Base-by-base conservation (phyloP, 2,329 filamentous ascomycete species). In the Exophiala oligosperma region DNA sequence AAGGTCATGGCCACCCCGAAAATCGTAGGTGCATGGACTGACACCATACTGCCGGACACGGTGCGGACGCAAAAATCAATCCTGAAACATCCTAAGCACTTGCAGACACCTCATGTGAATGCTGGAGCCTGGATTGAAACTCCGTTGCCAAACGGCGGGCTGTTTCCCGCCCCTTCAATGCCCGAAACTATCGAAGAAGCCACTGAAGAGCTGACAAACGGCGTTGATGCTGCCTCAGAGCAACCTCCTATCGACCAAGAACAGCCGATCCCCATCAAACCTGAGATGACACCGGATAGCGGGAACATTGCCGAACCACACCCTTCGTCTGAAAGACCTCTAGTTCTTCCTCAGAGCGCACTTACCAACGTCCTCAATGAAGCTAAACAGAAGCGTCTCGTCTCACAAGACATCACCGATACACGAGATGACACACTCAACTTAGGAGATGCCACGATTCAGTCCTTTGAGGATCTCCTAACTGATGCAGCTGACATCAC, bases 11-110 rank as follows among this genome's bases (percentile, higher is more conserved):
- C 52, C 47, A 79, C 77, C 1, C 77, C 77, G 2, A 69, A 73
- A 38, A 75, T 78, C 8, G 73, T 72, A 17, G 77, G 77, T 11
- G 76, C 75, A 2, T 79, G 76, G 75, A 73, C 77, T 35, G 76
- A 79, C 62, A 79, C 77, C 1, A 76, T 77, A 2, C 66, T 77
- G 63, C 74, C 76, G 11, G 74, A 76, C 40, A 68, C 66, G 1
- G 49, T 66, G 38, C 67, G 64, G 52, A 62, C 64, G 1, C 49
- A 49, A 29, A 67, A 57, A 37, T 52, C 54, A 43, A 38, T 37
- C 11, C 49, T 40, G n/a, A 56, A 51, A 35, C 11, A 43, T 14
- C 37, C 60, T 2, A 58, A 51, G n/a, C 65, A 64, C 49, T 46
- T 56, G 17, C 62, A 67, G 54, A 68, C 66, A n/a, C 66, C 66